phyloP scores from a whole-genome alignment of 1,139 yeast species.

The Geotrichum candidum region DNA sequence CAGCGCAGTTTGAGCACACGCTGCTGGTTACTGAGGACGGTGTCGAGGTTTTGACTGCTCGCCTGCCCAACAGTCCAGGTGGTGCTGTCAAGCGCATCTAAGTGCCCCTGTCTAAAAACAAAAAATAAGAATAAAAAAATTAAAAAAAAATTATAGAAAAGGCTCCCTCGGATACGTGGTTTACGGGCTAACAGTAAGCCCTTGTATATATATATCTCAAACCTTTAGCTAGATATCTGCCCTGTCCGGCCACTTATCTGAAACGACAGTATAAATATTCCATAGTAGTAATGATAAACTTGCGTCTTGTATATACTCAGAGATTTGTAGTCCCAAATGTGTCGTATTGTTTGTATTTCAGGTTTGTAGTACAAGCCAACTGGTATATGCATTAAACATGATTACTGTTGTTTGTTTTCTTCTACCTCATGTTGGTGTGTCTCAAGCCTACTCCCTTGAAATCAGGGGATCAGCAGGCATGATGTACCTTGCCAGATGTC shows the following conservation, averaged over 20 bases:
- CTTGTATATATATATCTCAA: neutral
- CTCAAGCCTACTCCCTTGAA: too few species aligned
- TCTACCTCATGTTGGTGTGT: too few species aligned
- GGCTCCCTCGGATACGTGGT: neutral
- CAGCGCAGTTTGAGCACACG: constrained; percentile 95
- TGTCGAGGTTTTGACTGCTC: constrained; percentile 82
- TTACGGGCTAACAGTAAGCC: neutral
- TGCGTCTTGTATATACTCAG: neutral
- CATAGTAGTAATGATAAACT: neutral
- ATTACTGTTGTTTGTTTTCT: too few species aligned
- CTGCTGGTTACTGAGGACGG: constrained; percentile 89
- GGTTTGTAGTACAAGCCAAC: neutral
- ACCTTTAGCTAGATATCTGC: neutral
- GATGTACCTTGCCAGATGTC: neutral
- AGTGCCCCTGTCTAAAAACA: neutral
- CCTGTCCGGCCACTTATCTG: too few species aligned
- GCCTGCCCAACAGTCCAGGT: constrained; percentile 77
- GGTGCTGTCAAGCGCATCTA: constrained; percentile 65
- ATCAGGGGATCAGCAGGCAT: neutral
- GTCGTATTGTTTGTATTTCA: neutral
- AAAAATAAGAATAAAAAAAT: neutral
- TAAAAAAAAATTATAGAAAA: too few species aligned
- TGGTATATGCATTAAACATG: neutral
- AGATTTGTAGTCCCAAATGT: neutral
- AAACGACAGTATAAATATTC: neutral